These are phyloP conservation scores for Medicago arabica DNA, from an alignment of 306 rosid genomes.

Conservation along the genomic window DNA sequence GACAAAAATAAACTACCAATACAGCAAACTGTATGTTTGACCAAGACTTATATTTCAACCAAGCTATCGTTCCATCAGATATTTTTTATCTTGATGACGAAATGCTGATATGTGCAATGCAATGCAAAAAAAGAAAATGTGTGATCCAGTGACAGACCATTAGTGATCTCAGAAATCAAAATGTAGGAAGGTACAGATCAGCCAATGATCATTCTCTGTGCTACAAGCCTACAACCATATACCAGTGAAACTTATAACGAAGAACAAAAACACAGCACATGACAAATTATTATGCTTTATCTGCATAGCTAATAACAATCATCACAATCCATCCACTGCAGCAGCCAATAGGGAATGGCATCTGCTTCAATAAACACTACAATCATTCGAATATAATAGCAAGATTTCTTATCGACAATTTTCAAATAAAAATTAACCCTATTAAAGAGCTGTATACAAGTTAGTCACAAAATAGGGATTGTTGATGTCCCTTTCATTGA, in stretches of 20 bases:
- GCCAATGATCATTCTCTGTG: not conserved
- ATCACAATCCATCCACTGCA: not conserved
- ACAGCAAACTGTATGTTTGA: conserved; percentile 9
- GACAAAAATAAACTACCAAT: not conserved
- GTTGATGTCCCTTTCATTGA: not conserved
- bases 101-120: not conserved
- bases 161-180: conserved; percentile 2
- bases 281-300: conserved; percentile 1
- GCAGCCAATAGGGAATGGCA: conserved; percentile 1
- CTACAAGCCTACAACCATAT: not conserved
- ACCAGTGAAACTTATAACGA: not conserved
- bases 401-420: not conserved
- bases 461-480: conserved; percentile 7
- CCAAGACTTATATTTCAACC: conserved; percentile 18
- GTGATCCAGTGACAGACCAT: not conserved
- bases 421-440: conserved; percentile 5
- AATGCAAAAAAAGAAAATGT: not conserved
- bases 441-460: not conserved
- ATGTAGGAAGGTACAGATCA: not conserved
- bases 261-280: not conserved
- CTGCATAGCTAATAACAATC: conserved; percentile 8
- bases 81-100: not conserved
- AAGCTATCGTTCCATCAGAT: not conserved
- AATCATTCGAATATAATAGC: conserved; percentile 22
- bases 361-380: not conserved